Evolutionary conservation across 306 rosid genomes (phyloP).

Genomic region (Herpetospermum pedunculosum): DNA sequence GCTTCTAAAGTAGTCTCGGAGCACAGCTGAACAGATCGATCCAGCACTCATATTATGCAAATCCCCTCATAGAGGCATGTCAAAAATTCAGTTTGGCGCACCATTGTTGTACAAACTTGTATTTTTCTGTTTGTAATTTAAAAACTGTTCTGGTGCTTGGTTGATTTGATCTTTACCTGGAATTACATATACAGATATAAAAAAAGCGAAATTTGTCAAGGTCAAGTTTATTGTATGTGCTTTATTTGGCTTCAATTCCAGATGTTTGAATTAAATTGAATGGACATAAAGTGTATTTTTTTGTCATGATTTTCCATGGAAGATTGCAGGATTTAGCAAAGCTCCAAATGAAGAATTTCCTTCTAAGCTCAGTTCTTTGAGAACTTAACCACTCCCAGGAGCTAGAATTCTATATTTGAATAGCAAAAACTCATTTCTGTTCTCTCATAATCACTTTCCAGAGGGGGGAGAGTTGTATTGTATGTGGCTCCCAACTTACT

Average conservation of each 20-base stretch:
- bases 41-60: background rate
- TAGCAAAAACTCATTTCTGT: too few relatives aligned
- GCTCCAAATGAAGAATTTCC: background rate
- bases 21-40: background rate
- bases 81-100: constrained; percentile 4
- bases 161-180: constrained; percentile 6
- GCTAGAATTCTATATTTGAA: too few relatives aligned
- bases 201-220: background rate
- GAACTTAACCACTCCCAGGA: background rate
- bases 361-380: background rate
- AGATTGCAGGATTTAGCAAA: background rate
- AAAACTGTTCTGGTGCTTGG: constrained; percentile 2
- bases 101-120: constrained; percentile 13
- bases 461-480: too few relatives aligned
- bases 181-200: background rate
- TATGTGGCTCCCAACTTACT: too few relatives aligned
- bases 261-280: background rate
- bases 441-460: too few relatives aligned
- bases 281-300: constrained; percentile 3
- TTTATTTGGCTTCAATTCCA: constrained; percentile 1
- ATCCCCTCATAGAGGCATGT: background rate
- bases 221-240: constrained; percentile 5
- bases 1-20: background rate
- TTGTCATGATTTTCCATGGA: background rate
- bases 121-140: constrained; percentile 11